Evolutionary conservation across 139 green algal genomes (phyloP), one percentile per base, ranked within the genome.

Genomic region (Picochlorum sp.): DNA sequence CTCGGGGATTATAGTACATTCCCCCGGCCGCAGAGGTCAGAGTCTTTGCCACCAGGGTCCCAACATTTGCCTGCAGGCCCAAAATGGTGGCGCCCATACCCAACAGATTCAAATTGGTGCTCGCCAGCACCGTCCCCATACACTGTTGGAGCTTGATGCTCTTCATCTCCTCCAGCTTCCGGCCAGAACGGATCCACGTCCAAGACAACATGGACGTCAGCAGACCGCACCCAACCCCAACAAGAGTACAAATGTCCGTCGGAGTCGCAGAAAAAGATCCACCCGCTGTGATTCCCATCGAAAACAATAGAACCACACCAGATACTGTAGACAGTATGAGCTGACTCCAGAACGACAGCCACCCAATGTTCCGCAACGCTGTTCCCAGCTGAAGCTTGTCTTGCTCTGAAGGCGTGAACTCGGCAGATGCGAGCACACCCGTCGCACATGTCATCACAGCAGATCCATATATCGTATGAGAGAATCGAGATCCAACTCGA

Each of bases 261-360:
- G 28, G 50, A 23, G 7, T 57, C 21, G 71, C 50, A 3, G 45
- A 26, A 26, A 78, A 26, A 9, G 13, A 11, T 38, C 65, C 73
- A 69, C 32, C 47, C 47, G 51, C 55, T 26, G 44, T 64, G 30
- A 77, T 71, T 1, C 66, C 68, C 1, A 85, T 63, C 5, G 84
- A 88, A 79, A 97, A 97, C 44, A 92, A 59, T 5, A 96, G 70
- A 45, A 97, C 87, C 49, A 88, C 77, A 3, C 79, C 82, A 16
- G 85, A 86, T 23, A 97, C 84, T 1, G 88, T 65, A 6, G 76
- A 79, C 38, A 95, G 80, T 18, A 85, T 67, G 41, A 97, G 83
- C 79, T 97, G 91, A 21, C 77, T 28, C 91, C 91, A 97, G 74
- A 97, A 97, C 18, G 62, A 74, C n/a, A 87, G 67, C 75, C 75